phyloP scores from a whole-genome alignment of 73 alveolate species.

The Blepharisma japonicum region DNA sequence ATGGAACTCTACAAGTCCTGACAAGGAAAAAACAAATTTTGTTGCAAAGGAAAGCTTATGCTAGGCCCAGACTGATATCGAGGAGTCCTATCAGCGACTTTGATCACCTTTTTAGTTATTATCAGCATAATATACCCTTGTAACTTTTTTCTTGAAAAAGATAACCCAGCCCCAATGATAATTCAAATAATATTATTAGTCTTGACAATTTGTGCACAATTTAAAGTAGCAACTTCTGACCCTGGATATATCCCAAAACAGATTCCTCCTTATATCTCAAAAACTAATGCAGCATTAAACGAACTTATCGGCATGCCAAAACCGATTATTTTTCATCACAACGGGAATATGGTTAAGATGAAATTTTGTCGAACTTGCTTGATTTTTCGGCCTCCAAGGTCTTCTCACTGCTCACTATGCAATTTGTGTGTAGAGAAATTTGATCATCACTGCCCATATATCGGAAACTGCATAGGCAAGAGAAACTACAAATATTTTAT shows the following conservation, averaged over 20 bases:
- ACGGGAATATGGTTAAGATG: constrained; percentile 23
- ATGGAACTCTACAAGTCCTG: constrained; percentile 11
- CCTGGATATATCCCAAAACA: constrained; percentile 36
- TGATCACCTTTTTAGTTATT: not conserved
- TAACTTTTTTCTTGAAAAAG: not conserved
- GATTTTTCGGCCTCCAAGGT: constrained; percentile 37
- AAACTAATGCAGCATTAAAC: constrained; percentile 20
- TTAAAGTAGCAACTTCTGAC: constrained; percentile 9
- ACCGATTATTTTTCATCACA: constrained; percentile 1
- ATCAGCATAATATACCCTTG: not conserved
- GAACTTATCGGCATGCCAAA: not conserved
- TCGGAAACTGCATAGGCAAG: constrained; percentile 40
- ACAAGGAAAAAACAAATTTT: constrained; percentile 29
- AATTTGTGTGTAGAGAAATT: constrained; percentile 36
- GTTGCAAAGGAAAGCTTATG: constrained; percentile 30
- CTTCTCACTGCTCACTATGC: constrained; percentile 41
- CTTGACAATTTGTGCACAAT: not conserved
- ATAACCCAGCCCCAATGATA: not conserved
- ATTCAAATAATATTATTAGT: not conserved
- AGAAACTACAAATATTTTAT: constrained; percentile 34
- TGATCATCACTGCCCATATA: constrained; percentile 51
- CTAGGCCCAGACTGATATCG: constrained; percentile 31
- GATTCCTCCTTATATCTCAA: not conserved
- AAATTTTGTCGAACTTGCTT: constrained; percentile 19
- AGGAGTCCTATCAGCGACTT: not conserved